phyloP scores from a whole-genome alignment of 257 asterid genomes.

The Penstemon barbatus region DNA sequence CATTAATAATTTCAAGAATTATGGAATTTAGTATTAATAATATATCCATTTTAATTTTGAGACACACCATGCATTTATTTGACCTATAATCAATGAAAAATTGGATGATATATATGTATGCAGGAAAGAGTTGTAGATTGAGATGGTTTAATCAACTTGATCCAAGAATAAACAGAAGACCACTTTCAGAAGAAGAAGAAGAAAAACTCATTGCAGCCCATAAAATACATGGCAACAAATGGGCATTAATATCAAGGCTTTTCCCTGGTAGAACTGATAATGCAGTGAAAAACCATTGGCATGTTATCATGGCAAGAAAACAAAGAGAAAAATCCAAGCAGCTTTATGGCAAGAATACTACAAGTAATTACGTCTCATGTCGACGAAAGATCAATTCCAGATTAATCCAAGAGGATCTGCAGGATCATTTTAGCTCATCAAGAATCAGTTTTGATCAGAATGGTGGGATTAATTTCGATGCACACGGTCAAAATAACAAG shows the following conservation, averaged over 20 bases:
- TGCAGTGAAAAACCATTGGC: constrained; percentile 98
- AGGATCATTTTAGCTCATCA: constrained; percentile 28
- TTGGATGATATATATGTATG: not conserved
- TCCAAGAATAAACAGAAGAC: constrained; percentile 89
- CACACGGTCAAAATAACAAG: constrained; percentile 36
- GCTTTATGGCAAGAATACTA: constrained; percentile 40
- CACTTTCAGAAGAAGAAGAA: constrained; percentile 87
- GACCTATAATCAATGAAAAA: not conserved
- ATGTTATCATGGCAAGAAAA: constrained; percentile 87
- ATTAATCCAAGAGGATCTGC: constrained; percentile 27
- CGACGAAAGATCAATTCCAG: constrained; percentile 34
- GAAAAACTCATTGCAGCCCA: constrained; percentile 82
- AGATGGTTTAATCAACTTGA: constrained; percentile 97
- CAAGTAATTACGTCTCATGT: constrained; percentile 34
- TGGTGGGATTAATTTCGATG: constrained; percentile 33
- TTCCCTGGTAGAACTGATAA: constrained; percentile 96
- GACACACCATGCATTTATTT: not conserved
- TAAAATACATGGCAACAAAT: constrained; percentile 78
- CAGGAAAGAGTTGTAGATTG: constrained; percentile 93
- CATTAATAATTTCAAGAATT: no score
- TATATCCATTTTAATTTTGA: not conserved
- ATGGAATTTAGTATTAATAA: no score
- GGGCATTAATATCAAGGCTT: constrained; percentile 89
- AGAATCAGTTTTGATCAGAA: constrained; percentile 47
- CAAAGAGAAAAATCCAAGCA: constrained; percentile 79